Conservation (phyloP, 1,139 yeast species). For the Yamadazyma oceani region DNA sequence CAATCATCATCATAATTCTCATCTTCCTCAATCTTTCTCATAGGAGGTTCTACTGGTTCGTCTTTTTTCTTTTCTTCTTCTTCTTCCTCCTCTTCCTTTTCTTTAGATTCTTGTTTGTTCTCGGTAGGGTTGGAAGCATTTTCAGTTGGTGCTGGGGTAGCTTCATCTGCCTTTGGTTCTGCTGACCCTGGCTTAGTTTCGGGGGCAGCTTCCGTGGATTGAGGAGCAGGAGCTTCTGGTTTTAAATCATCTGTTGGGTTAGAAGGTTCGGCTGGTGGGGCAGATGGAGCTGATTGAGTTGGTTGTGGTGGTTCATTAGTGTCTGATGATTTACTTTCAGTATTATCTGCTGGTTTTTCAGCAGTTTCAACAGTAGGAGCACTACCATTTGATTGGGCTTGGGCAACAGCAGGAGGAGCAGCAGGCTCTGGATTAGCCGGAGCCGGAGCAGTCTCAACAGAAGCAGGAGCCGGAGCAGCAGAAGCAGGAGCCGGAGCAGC, state of each 20-base stretch:
- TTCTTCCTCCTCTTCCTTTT: slow-evolving; percentile 26
- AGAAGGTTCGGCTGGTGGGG: slow-evolving; percentile 5
- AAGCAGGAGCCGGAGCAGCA: slow-evolving; percentile 10
- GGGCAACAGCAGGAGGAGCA: slow-evolving; percentile 1
- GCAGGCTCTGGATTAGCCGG: slow-evolving; percentile 7
- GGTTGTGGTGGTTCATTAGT: slow-evolving; percentile 7
- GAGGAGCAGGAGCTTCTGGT: slow-evolving; percentile 6
- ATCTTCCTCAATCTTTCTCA: slow-evolving; percentile 78
- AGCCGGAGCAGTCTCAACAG: slow-evolving; percentile 13
- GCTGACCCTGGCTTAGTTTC: slow-evolving; percentile 6
- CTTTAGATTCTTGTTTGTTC: slow-evolving; percentile 10
- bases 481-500: slow-evolving; percentile 5
- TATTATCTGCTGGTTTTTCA: too few relatives aligned
- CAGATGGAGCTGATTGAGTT: slow-evolving; percentile 5
- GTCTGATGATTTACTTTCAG: slow-evolving; percentile 8
- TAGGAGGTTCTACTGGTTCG: slow-evolving; percentile 58
- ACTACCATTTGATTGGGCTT: slow-evolving; percentile 5
- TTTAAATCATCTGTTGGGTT: too few relatives aligned
- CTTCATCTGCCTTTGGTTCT: slow-evolving; percentile 6
- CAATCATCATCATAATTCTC: slow-evolving; percentile 80
- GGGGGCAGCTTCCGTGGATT: slow-evolving; percentile 9
- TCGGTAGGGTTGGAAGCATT: slow-evolving; percentile 2
- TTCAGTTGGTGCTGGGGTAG: slow-evolving; percentile 5
- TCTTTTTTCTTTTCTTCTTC: slow-evolving; percentile 25
- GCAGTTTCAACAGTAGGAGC: slow-evolving; percentile 10